These are phyloP conservation scores for Russula sp. DNA, from an alignment of 768 basidiomycete species.

Conservation along the genomic window DNA sequence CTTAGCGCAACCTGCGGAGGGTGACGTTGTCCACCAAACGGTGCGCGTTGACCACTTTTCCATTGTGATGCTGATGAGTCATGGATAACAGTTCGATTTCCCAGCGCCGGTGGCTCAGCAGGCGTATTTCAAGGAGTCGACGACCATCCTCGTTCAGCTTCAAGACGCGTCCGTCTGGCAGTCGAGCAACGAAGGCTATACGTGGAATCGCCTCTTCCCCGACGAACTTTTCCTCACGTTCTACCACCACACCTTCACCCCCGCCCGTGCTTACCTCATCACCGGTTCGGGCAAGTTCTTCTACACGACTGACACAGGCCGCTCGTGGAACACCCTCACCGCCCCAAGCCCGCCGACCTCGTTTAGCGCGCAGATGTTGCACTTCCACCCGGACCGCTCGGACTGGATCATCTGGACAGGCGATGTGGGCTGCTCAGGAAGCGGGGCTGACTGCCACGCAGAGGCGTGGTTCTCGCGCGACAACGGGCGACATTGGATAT, in stretches of 20 bases:
- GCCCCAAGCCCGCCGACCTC: slow-evolving; percentile 74
- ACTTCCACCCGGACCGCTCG: slow-evolving; percentile 75
- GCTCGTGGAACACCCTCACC: slow-evolving; percentile 51
- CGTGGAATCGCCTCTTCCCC: slow-evolving; percentile 66
- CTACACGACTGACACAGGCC: slow-evolving; percentile 81
- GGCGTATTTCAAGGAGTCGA: slow-evolving; percentile 79
- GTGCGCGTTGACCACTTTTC: slow-evolving; percentile 39
- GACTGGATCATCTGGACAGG: slow-evolving; percentile 92
- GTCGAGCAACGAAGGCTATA: slow-evolving; percentile 91
- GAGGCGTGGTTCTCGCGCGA: slow-evolving; percentile 69
- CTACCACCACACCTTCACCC: slow-evolving; percentile 75
- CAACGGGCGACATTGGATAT: slow-evolving; percentile 71
- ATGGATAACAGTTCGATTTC: slow-evolving; percentile 53
- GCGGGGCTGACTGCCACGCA: slow-evolving; percentile 54
- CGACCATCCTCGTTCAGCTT: slow-evolving; percentile 80
- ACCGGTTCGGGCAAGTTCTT: slow-evolving; percentile 57
- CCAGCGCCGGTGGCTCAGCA: slow-evolving; percentile 60
- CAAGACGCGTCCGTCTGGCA: slow-evolving; percentile 82
- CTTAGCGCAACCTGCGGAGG: slow-evolving; percentile 73
- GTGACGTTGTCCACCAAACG: slow-evolving; percentile 67
- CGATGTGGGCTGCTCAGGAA: slow-evolving; percentile 53
- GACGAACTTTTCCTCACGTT: slow-evolving; percentile 70
- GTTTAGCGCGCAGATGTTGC: slow-evolving; percentile 68
- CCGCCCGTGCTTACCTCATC: slow-evolving; percentile 87
- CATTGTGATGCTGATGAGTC: not conserved